These are phyloP conservation scores for Coemansia sp. DNA, from an alignment of 192 early-diverging fungal genomes.

Conservation along the genomic window DNA sequence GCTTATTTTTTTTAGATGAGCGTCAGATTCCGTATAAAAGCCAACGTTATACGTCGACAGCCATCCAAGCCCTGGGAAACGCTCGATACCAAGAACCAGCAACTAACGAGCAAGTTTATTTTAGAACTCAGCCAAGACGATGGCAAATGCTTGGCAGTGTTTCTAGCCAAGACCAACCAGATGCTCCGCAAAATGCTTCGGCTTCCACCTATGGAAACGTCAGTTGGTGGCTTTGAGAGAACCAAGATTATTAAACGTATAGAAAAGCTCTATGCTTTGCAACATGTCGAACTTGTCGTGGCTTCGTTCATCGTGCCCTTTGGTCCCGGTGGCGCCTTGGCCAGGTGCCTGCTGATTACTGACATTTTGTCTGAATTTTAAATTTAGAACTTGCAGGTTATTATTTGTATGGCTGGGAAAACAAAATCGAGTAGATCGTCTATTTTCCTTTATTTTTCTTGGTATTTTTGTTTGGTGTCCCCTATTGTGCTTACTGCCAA, in stretches of 20 bases:
- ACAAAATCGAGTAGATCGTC: no score
- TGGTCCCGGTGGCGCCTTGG: neutral
- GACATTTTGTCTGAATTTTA: neutral
- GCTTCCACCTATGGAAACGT: neutral
- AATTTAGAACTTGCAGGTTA: neutral
- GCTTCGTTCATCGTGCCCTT: neutral
- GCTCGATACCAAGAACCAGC: slow-evolving; percentile 1
- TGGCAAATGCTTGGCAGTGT: slow-evolving; percentile 4
- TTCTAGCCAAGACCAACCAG: neutral
- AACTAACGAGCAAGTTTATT: neutral
- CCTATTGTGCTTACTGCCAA: no score
- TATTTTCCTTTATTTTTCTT: neutral
- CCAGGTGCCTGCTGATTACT: slow-evolving; percentile 7
- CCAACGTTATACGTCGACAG: neutral
- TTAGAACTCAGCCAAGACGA: neutral
- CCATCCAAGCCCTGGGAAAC: neutral
- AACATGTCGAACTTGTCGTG: neutral
- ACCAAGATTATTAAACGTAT: neutral
- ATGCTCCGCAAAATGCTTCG: neutral
- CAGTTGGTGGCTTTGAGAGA: neutral
- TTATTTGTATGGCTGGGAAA: no score
- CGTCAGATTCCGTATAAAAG: neutral
- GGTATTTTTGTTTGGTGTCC: neutral
- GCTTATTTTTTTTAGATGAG: neutral
- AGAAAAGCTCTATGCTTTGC: neutral